phyloP scores from a whole-genome alignment of 129 eudicot species.

The Ambrosia trifida region DNA sequence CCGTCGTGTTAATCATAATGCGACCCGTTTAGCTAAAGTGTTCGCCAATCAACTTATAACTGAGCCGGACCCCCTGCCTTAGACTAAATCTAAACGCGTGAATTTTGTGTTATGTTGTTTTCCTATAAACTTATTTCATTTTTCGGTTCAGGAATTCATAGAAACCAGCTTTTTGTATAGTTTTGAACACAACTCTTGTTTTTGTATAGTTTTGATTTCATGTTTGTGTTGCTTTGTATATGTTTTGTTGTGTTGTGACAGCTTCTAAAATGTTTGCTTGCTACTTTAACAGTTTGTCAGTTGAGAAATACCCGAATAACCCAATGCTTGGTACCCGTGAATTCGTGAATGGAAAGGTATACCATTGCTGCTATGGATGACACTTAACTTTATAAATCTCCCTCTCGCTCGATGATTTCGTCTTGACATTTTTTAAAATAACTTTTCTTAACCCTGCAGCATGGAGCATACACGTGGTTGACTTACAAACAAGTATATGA shows the following conservation, averaged over 20 bases:
- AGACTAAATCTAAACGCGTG: no score
- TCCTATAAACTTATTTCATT: no score
- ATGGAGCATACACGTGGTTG: conserved; percentile 76
- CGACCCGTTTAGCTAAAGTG: no score
- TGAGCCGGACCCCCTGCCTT: no score
- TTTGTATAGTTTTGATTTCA: not conserved
- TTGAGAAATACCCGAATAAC: conserved; percentile 76
- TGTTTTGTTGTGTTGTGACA: not conserved
- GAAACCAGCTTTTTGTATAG: no score
- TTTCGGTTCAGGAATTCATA: no score
- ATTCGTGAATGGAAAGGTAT: conserved; percentile 82
- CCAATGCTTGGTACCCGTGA: conserved; percentile 91
- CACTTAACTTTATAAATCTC: no score
- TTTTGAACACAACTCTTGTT: no score
- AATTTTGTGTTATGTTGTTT: no score
- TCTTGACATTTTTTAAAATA: conserved; percentile 9
- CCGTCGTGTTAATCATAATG: no score
- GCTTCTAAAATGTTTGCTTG: not conserved
- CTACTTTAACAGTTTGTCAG: conserved; percentile 62
- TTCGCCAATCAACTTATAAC: no score
- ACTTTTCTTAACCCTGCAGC: conserved; percentile 41
- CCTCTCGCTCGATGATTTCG: not conserved
- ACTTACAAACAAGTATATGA: conserved; percentile 89
- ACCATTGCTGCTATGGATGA: not conserved
- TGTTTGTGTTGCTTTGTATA: not conserved